These are phyloP conservation scores for Sporothrix protearum DNA, from an alignment of 2,329 filamentous ascomycete genomes.

Conservation along the genomic window DNA sequence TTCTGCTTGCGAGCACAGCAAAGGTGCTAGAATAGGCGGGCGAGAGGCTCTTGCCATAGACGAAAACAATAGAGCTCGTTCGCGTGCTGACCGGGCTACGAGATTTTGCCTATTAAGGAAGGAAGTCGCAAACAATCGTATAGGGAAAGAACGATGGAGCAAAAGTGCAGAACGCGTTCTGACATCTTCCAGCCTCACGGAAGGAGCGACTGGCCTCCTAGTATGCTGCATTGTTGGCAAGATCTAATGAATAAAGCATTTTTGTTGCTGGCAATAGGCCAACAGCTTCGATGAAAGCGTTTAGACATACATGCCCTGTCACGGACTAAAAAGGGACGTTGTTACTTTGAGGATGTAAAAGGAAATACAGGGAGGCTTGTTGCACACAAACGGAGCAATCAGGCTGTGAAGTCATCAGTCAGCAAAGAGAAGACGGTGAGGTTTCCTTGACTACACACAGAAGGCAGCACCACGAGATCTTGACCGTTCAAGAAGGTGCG, in stretches of 20 bases:
- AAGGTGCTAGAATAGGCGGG: neutral
- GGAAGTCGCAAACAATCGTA: neutral
- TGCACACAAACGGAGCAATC: neutral
- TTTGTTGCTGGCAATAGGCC: neutral
- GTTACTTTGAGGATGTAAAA: neutral
- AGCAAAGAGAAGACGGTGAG: neutral
- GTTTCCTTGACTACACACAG: neutral
- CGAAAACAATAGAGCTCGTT: neutral
- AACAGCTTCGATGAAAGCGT: neutral
- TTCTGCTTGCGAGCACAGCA: neutral
- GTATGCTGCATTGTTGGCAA: neutral
- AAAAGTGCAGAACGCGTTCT: neutral
- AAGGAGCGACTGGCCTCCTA: neutral
- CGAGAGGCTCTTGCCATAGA: neutral
- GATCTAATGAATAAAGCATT: neutral
- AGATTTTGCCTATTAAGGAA: conserved; percentile 12
- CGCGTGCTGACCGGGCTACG: neutral
- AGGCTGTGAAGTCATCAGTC: neutral
- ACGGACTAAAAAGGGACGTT: neutral
- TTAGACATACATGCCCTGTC: neutral
- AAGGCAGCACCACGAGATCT: neutral
- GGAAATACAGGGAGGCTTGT: neutral
- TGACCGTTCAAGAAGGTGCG: neutral
- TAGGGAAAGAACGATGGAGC: conserved; percentile 12
- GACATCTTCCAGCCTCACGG: neutral